phyloP scores from a whole-genome alignment of 2,329 filamentous ascomycete species.

The Ophiostoma triangulosporum region DNA sequence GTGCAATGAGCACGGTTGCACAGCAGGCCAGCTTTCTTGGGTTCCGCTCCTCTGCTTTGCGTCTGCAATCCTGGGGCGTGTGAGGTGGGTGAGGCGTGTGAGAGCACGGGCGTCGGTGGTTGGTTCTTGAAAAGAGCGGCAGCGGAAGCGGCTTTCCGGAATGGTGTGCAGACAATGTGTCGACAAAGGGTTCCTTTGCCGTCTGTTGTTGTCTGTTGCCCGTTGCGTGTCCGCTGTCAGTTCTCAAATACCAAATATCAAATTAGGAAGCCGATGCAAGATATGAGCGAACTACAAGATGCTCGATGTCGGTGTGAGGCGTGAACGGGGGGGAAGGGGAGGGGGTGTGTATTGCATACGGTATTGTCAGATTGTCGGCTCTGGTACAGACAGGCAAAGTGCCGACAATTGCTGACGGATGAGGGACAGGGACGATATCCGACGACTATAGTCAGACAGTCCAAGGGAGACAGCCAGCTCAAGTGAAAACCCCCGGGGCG shows the following conservation, averaged over 20 bases:
- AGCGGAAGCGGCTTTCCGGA: neutral
- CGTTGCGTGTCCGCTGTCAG: neutral
- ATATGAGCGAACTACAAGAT: neutral
- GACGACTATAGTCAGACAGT: neutral
- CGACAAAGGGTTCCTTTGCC: neutral
- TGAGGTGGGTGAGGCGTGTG: too few relatives aligned
- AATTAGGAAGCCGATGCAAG: neutral
- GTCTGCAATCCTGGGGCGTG: neutral
- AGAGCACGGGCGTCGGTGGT: neutral
- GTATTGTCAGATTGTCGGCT: too few relatives aligned
- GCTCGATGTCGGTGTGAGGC: neutral
- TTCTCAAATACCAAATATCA: neutral
- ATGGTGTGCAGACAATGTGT: neutral
- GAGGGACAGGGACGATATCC: neutral
- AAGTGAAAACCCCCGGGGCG: neutral
- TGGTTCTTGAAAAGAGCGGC: neutral
- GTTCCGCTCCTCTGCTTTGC: neutral
- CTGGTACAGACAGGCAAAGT: too few relatives aligned
- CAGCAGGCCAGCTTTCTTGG: slow-evolving; percentile 2
- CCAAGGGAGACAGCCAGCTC: neutral
- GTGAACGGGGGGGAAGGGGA: neutral
- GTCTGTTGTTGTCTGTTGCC: neutral
- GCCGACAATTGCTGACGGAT: neutral
- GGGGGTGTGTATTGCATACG: too few relatives aligned
- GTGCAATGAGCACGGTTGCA: neutral